Evolutionary conservation across 2,329 filamentous ascomycete genomes (phyloP).

Genomic region (Calonectria leucothoes): DNA sequence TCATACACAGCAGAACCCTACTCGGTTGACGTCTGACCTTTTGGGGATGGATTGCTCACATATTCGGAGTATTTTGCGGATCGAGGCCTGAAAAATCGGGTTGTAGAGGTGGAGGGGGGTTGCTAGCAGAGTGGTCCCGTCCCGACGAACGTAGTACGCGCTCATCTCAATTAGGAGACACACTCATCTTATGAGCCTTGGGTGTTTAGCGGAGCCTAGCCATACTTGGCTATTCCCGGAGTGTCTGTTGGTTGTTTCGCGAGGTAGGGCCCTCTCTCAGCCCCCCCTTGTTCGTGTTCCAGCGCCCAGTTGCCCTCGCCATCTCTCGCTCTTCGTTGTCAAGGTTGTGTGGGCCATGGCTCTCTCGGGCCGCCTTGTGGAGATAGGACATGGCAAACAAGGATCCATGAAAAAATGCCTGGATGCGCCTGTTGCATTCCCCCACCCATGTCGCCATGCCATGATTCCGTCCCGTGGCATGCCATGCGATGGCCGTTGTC

Average conservation of each 20-base stretch:
- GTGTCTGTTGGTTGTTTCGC: not conserved
- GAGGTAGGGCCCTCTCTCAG: not conserved
- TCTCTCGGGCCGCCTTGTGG: slow-evolving; percentile 28
- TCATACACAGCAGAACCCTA: not conserved
- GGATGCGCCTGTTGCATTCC: not conserved
- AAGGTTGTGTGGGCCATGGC: slow-evolving; percentile 23
- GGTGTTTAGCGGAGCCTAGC: not conserved
- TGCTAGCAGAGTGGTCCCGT: not conserved
- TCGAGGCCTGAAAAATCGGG: slow-evolving; percentile 15
- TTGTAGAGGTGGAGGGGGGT: not conserved
- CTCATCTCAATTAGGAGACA: slow-evolving; percentile 11
- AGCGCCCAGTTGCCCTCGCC: not conserved
- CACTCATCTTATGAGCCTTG: not conserved
- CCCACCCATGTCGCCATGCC: slow-evolving; percentile 4
- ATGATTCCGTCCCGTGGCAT: slow-evolving; percentile 9
- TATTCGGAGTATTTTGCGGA: slow-evolving; percentile 25
- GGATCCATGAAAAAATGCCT: not conserved
- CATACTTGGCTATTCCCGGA: slow-evolving; percentile 10
- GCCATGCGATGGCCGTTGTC: slow-evolving; percentile 11
- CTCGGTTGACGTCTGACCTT: not conserved
- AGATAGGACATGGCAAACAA: slow-evolving; percentile 23
- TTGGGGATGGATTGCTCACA: not conserved
- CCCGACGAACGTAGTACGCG: slow-evolving; percentile 6
- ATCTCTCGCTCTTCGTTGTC: not conserved
- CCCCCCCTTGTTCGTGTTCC: slow-evolving; percentile 2